Conservation (phyloP, 1,284 basidiomycete species). For the Apiotrichum veenhuisii region DNA sequence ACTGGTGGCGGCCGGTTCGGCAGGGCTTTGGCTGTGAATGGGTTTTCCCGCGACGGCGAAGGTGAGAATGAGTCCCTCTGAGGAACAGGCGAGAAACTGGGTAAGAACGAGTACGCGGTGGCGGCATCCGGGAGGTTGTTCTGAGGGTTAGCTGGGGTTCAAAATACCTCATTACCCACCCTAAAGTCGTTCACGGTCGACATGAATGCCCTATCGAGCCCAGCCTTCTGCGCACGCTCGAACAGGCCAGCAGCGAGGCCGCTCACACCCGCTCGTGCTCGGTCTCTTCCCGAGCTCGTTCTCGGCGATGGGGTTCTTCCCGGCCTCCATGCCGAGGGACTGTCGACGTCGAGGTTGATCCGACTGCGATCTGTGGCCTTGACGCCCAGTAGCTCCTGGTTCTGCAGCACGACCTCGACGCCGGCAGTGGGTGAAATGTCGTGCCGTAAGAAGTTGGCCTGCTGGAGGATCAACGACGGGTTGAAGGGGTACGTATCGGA, state of each 20-base stretch:
- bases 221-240: slow-evolving; percentile 49
- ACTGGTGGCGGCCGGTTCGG: slow-evolving; percentile 22
- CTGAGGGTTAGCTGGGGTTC: slow-evolving; percentile 48
- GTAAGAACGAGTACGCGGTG: slow-evolving; percentile 42
- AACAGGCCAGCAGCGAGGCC: slow-evolving; percentile 46
- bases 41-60: background rate
- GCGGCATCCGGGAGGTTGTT: slow-evolving; percentile 69
- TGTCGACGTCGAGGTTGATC: background rate
- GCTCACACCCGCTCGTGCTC: slow-evolving; percentile 26
- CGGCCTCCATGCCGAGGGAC: background rate
- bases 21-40: slow-evolving; percentile 5
- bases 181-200: slow-evolving; percentile 46
- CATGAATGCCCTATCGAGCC: slow-evolving; percentile 47
- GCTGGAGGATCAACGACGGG: slow-evolving; percentile 66
- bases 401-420: slow-evolving; percentile 70
- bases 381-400: slow-evolving; percentile 71
- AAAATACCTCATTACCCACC: slow-evolving; percentile 26
- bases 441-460: slow-evolving; percentile 73
- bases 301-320: slow-evolving; percentile 1
- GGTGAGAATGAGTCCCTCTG: background rate
- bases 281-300: background rate
- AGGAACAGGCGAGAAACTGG: slow-evolving; percentile 36
- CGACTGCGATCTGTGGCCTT: slow-evolving; percentile 33
- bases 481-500: slow-evolving; percentile 47
- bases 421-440: slow-evolving; percentile 69